These are phyloP conservation scores for Cardamine chenopodiifolia DNA, from an alignment of 345 rosid genomes.

Conservation along the genomic window DNA sequence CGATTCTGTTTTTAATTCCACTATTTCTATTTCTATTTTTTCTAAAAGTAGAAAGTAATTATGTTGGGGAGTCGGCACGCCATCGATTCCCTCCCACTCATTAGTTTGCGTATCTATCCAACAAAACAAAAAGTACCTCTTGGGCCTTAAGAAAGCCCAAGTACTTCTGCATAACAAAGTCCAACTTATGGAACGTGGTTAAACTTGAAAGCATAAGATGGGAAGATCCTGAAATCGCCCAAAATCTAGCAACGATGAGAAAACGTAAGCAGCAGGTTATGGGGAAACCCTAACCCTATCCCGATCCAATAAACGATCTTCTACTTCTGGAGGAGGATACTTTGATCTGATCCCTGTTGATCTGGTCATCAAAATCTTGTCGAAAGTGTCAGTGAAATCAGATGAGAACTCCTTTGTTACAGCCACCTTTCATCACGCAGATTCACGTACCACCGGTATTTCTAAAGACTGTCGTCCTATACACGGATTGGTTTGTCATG, in stretches of 20 bases:
- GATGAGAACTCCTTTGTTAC: neutral
- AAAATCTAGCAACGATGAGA: neutral
- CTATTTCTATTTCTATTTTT: neutral
- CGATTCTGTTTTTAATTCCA: constrained; percentile 28
- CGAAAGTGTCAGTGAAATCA: neutral
- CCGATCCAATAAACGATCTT: neutral
- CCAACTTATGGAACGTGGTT: neutral
- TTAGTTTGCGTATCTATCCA: constrained; percentile 6
- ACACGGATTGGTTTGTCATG: neutral
- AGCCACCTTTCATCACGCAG: neutral
- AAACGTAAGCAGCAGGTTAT: constrained; percentile 8
- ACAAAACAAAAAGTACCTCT: neutral
- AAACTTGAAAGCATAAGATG: neutral
- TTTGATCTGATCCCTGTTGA: neutral
- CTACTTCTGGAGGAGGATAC: neutral
- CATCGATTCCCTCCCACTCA: constrained; percentile 31
- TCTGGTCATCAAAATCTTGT: neutral
- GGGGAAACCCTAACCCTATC: neutral
- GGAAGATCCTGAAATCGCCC: neutral
- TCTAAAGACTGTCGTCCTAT: neutral
- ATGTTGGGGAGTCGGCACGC: constrained; percentile 14
- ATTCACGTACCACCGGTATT: neutral
- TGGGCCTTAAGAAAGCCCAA: neutral
- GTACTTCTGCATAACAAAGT: neutral
- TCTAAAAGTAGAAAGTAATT: neutral